These are phyloP conservation scores for Arthrobotrys pseudoclavata DNA, from an alignment of 2,329 filamentous ascomycete species.

Conservation along the genomic window DNA sequence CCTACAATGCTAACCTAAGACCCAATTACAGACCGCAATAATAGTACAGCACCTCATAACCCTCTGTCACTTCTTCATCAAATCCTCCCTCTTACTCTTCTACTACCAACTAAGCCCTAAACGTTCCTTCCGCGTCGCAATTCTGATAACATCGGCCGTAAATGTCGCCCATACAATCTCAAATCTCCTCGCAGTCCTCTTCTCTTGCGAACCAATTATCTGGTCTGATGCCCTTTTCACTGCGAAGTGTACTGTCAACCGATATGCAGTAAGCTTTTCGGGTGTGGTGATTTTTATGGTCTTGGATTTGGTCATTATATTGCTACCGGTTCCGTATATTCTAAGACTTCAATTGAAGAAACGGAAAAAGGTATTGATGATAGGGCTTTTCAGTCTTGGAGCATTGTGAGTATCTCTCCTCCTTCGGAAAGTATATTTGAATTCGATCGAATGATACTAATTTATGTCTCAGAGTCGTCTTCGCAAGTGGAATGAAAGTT, in stretches of 20 bases:
- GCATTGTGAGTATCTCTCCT: constrained; percentile 30
- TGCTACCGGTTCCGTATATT: constrained; percentile 48
- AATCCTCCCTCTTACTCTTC: constrained; percentile 42
- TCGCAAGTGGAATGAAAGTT: constrained; percentile 52
- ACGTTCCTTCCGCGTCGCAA: constrained; percentile 38
- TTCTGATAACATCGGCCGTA: constrained; percentile 21
- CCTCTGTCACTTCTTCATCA: constrained; percentile 56
- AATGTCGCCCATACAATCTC: constrained; percentile 34
- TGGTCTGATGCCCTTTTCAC: constrained; percentile 46
- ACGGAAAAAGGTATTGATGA: constrained; percentile 43
- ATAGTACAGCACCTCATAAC: constrained; percentile 43
- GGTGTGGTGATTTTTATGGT: constrained; percentile 54
- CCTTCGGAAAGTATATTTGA: too few relatives aligned
- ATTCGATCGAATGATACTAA: background rate
- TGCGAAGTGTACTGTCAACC: constrained; percentile 17
- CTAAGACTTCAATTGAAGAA: constrained; percentile 48
- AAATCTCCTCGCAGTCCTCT: constrained; percentile 26
- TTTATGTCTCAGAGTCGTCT: constrained; percentile 23
- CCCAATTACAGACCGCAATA: constrained; percentile 15
- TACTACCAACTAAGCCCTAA: constrained; percentile 50
- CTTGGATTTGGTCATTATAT: constrained; percentile 46
- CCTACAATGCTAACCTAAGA: background rate
- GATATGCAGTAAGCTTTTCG: constrained; percentile 24
- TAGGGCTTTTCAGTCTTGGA: constrained; percentile 50
- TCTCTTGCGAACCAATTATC: constrained; percentile 43